Evolutionary conservation across 1,139 yeast species (phyloP).

Genomic region (Debaryomyces singareniensis): DNA sequence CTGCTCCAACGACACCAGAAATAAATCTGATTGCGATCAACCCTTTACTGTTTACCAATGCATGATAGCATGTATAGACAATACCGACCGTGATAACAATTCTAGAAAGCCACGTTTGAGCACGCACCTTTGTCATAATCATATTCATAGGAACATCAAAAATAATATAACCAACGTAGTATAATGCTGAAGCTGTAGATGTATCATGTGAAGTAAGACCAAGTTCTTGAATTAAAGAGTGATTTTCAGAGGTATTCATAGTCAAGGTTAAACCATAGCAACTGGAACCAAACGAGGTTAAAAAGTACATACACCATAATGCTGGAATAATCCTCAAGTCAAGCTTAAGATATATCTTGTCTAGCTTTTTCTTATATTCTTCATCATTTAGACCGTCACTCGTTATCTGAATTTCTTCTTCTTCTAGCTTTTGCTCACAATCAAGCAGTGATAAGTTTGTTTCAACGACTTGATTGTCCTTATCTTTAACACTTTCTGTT

Average conservation of each 20-base stretch:
- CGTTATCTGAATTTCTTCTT: too few species aligned
- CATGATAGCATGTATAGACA: conserved; percentile 67
- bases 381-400: too few species aligned
- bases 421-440: too few species aligned
- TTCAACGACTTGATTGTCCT: too few species aligned
- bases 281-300: conserved; percentile 72
- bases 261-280: conserved; percentile 79
- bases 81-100: conserved; percentile 73
- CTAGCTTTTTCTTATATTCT: conserved; percentile 29
- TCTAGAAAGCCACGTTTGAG: conserved; percentile 81
- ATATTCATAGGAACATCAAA: conserved; percentile 88
- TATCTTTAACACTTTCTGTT: too few species aligned
- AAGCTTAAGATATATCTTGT: conserved; percentile 57
- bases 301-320: conserved; percentile 71
- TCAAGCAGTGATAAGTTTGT: too few species aligned
- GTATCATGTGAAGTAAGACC: conserved; percentile 49
- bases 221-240: conserved; percentile 54
- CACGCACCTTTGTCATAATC: conserved; percentile 75
- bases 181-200: conserved; percentile 74
- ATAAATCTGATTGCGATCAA: conserved; percentile 67
- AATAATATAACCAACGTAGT: conserved; percentile 75
- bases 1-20: conserved; percentile 80
- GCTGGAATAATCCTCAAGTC: conserved; percentile 77
- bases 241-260: conserved; percentile 62
- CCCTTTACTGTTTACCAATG: conserved; percentile 49